A percentile compares a stretch with the other conserved stretches of the same genome.
Conservation (phyloP, 1,284 basidiomycete species). For the Thecaphora frezii region DNA sequence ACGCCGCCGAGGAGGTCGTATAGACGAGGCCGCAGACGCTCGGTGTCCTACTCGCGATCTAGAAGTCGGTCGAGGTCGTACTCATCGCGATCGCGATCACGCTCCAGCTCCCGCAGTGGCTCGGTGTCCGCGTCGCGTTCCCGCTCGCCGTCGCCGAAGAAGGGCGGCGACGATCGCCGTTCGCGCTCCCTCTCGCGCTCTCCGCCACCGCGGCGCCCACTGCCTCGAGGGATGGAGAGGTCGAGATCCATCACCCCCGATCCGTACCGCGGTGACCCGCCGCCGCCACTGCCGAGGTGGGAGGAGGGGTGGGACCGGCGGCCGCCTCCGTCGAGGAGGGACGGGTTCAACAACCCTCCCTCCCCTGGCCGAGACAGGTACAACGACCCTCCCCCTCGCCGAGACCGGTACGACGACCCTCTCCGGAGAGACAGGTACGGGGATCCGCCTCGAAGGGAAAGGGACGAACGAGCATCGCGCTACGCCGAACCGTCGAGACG, state of each 20-base stretch:
- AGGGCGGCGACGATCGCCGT: no score
- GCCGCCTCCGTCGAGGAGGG: not conserved
- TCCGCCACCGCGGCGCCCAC: conserved; percentile 4
- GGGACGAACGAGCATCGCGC: no score
- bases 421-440: no score
- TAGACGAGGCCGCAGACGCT: no score
- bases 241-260: conserved; percentile 1
- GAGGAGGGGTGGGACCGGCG: not conserved
- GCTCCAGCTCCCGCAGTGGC: conserved; percentile 5
- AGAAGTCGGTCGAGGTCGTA: conserved; percentile 21
- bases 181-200: conserved; percentile 19
- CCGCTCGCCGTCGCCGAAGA: conserved; percentile 10
- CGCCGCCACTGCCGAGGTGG: not conserved
- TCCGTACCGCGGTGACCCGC: not conserved
- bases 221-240: no score
- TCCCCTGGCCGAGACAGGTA: not conserved
- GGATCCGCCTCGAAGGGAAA: no score
- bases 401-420: not conserved
- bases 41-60: conserved; percentile 1
- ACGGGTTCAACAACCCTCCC: not conserved
- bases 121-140: conserved; percentile 15
- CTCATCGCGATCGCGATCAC: conserved; percentile 15
- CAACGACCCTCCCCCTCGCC: not conserved
- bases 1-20: not conserved
- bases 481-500: no score